Evolutionary conservation across 495 filamentous ascomycete genomes (phyloP), one percentile per base, ranked within the genome.

Genomic region (Sordaria brevicollis): DNA sequence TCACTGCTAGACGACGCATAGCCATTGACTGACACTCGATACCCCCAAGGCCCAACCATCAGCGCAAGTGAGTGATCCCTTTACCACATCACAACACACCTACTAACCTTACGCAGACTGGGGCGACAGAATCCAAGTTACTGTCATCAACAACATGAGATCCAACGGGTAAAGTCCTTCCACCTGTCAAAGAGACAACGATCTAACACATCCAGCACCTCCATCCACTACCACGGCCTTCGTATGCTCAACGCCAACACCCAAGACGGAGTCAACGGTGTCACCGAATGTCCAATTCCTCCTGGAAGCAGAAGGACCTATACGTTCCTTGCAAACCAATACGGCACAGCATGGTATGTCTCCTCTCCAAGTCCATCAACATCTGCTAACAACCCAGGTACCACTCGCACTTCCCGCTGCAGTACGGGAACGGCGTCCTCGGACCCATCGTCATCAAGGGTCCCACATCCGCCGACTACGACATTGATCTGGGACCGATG

Each of bases 151-250:
- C 74, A 79, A 80, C 25, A 68, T 88, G 19, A 57, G 70, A 0
- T 73, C 78, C 21, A 82, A 86, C 43, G 80, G 78, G 76, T 78
- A 33, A 29, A 70, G 67, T 36, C 2, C 72, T 0, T 25, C 13
- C 34, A 17, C 57, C 8, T 5, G 1, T n/a, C n/a, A n/a, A 1
- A 9, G 39, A 8, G 33, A 11, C 33, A 33, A 38, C n/a, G 9
- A 57, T 35, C 15, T 73, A 25, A 69, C 68, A 19, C 6, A 35
- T 7, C 5, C 13, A 77, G 75, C 7, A 75, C 81, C 2, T 79
- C 86, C 2, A 76, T 89, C 34, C 87, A 89, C 74, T 88, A 83
- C 76, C 87, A 89, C 72, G 87, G 86, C 41, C 71, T 88, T 2
- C 74, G 77, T 1, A 79, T 82, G 74, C 68, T 79, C 34, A 75